Evolutionary conservation across 768 basidiomycete genomes (phyloP).

Genomic region (Naganishia vishniacii): DNA sequence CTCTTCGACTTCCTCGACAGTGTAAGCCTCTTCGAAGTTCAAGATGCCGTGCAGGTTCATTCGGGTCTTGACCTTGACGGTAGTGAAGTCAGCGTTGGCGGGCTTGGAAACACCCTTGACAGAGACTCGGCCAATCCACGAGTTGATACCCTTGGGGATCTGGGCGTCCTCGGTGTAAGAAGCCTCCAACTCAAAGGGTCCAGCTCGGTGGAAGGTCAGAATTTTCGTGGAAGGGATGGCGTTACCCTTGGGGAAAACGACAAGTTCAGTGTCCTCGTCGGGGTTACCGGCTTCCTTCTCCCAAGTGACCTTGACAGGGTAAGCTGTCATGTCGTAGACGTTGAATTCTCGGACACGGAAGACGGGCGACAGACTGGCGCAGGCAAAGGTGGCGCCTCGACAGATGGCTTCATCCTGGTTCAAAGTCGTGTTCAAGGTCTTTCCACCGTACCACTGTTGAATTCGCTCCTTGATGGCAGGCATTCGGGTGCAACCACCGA

Average conservation of each 20-base stretch:
- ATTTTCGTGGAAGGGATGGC: slow-evolving; percentile 87
- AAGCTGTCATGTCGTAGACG: slow-evolving; percentile 75
- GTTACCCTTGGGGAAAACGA: slow-evolving; percentile 83
- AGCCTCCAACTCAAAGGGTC: slow-evolving; percentile 81
- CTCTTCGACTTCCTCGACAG: slow-evolving; percentile 67
- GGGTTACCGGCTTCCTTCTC: slow-evolving; percentile 65
- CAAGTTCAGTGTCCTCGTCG: slow-evolving; percentile 79
- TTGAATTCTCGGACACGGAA: slow-evolving; percentile 97
- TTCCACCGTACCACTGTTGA: slow-evolving; percentile 72
- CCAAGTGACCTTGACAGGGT: slow-evolving; percentile 90
- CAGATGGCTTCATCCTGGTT: slow-evolving; percentile 98
- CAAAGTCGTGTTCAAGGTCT: slow-evolving; percentile 79
- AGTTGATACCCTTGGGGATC: slow-evolving; percentile 75
- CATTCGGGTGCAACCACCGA: slow-evolving; percentile 88
- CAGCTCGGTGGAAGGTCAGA: slow-evolving; percentile 86
- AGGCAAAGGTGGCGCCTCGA: slow-evolving; percentile 92
- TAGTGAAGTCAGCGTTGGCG: slow-evolving; percentile 65
- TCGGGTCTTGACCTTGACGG: slow-evolving; percentile 84
- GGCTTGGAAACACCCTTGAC: slow-evolving; percentile 70
- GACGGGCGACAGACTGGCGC: slow-evolving; percentile 92
- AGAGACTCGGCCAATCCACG: slow-evolving; percentile 74
- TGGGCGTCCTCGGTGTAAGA: slow-evolving; percentile 61
- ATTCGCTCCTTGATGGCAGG: slow-evolving; percentile 86
- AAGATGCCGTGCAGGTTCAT: slow-evolving; percentile 79
- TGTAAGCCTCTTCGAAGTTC: slow-evolving; percentile 78